A percentile compares a stretch with the other conserved stretches of the same genome.
Evolutionary conservation across 768 basidiomycete genomes (phyloP).

Genomic region (Scleroderma citrinum): DNA sequence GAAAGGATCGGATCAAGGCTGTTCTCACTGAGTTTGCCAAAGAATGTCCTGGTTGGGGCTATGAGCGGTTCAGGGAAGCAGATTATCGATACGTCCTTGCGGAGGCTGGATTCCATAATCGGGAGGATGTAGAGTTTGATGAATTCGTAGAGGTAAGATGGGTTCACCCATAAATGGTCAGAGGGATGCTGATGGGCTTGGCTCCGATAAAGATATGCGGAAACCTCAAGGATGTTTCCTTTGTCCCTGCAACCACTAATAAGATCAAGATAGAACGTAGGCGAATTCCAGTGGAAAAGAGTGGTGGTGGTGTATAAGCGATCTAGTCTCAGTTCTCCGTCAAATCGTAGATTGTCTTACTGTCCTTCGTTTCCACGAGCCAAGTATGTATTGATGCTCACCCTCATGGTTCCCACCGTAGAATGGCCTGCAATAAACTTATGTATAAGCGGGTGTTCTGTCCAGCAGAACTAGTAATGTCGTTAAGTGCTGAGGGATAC

Average conservation of each 20-base stretch:
- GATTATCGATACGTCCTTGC: constrained; percentile 73
- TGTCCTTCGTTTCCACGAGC: not conserved
- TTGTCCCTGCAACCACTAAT: constrained; percentile 34
- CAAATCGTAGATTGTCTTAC: no score
- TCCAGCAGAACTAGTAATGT: no score
- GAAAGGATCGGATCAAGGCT: constrained; percentile 35
- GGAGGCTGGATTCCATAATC: constrained; percentile 61
- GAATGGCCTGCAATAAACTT: no score
- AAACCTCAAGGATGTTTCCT: constrained; percentile 59
- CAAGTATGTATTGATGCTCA: no score
- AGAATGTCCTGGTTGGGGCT: constrained; percentile 36
- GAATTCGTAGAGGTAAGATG: constrained; percentile 79
- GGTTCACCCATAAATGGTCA: not conserved
- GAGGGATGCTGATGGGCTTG: not conserved
- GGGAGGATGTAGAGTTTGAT: constrained; percentile 63
- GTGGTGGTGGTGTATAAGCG: constrained; percentile 25
- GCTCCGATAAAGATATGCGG: constrained; percentile 54
- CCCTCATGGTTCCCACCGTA: no score
- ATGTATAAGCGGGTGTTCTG: no score
- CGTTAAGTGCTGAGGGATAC: no score
- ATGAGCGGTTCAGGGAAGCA: constrained; percentile 52
- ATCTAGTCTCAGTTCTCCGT: not conserved
- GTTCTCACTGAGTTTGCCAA: constrained; percentile 39
- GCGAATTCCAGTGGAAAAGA: constrained; percentile 43
- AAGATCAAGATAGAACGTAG: constrained; percentile 32